Base-by-base conservation (phyloP, 495 filamentous ascomycete genomes). In the Lasiosphaeria hispida region DNA sequence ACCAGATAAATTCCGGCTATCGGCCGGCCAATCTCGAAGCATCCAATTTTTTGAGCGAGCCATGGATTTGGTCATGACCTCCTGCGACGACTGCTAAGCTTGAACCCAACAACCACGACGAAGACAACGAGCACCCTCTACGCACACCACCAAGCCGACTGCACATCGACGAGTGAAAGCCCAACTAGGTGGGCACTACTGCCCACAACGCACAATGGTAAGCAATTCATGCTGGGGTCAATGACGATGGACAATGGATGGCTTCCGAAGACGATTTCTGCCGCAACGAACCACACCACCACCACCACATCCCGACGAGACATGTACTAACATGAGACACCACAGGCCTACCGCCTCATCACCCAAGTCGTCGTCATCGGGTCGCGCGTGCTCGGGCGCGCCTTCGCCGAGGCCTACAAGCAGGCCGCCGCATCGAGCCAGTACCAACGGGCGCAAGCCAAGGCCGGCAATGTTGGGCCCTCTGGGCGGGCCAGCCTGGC, bases 281-380 rank as follows among this genome's bases (percentile, higher is more conserved):
- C 23, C 23, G 23, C 5, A 30, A 5, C 23, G 23, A 30, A 30
- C 2, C 23, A 30, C 23, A 30, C 23, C 23, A 30, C 23, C 23
- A 54, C 53, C 33, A 34, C 42, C 14, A 15, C 10, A 53, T 37
- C 23, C 17, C 53, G 13, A 44, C 13, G 1, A 35, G 14, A 8
- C 15, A 30, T 9, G 11, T 38, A 6, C 41, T 47, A 45, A 23
- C 52, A 43, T 10, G 11, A 14, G 14, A 11, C 18, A 34, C 13
- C 15, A 48, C 68, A 98, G 94, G 94, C 94, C 68, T 92, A 98
- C 78, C 88, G 92, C 70, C 87, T 96, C 72, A 87, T 98, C 76
- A 86, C 88, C 57, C 91, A 97, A 83, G 88, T 96, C 73, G 84
- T 96, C 78, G 61, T 97, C 58, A 87, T 90, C 67, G 93, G 92